Conservation (phyloP, 2,329 filamentous ascomycete genomes). For the Aspergillus unguis region DNA sequence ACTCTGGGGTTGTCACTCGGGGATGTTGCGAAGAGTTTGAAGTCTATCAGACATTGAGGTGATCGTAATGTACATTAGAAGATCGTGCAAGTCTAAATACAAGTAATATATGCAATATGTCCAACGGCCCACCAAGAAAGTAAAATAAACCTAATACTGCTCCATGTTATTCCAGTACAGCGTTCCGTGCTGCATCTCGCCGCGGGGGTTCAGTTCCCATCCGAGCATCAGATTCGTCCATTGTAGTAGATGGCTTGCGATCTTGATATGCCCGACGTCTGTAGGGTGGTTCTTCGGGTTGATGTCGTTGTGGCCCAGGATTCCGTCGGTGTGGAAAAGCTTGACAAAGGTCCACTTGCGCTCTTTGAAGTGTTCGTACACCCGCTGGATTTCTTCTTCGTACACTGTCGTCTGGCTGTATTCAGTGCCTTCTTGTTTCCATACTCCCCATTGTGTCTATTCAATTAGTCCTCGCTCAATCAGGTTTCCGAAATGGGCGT, state of each 20-base stretch:
- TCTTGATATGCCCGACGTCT: constrained; percentile 59
- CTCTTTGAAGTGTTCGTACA: constrained; percentile 52
- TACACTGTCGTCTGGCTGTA: constrained; percentile 50
- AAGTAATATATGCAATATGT: not conserved
- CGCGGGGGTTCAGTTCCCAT: constrained; percentile 55
- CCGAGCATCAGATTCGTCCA: constrained; percentile 56
- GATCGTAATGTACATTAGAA: not conserved
- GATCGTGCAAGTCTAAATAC: not conserved
- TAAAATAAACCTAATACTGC: constrained; percentile 35
- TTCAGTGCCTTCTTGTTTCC: constrained; percentile 50
- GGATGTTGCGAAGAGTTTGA: no score
- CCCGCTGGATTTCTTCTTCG: constrained; percentile 49
- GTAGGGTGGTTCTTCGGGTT: constrained; percentile 58
- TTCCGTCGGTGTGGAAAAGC: constrained; percentile 60
- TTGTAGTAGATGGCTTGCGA: constrained; percentile 58
- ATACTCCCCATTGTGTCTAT: constrained; percentile 55
- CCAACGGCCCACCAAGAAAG: not conserved
- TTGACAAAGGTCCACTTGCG: constrained; percentile 51
- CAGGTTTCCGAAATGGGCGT: constrained; percentile 3
- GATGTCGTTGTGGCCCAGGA: constrained; percentile 62
- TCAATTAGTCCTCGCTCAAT: not conserved
- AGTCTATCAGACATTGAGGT: not conserved
- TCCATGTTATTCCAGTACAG: constrained; percentile 53
- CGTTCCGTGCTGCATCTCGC: constrained; percentile 53
- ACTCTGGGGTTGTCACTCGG: no score